Evolutionary conservation across 2,329 filamentous ascomycete species (phyloP), one percentile per base, ranked within the genome.

Genomic region (Mycocentrospora acerina): DNA sequence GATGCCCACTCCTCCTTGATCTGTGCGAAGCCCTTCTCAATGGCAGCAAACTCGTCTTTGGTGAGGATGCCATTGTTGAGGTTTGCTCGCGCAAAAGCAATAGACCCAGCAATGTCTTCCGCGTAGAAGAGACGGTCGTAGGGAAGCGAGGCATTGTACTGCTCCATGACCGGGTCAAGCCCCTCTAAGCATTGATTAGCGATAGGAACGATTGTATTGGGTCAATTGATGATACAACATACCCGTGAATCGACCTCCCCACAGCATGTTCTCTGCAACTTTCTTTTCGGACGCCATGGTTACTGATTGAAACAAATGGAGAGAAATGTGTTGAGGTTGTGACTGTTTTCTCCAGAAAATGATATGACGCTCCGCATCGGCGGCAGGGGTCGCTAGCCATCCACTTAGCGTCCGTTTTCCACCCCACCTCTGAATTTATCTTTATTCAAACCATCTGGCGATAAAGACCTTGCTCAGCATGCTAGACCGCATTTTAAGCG

Each of bases 71-170:
- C 83, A 32, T 76, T 77, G 65, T 88, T 87, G 52, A 75, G 74
- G 70, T 94, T 94, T 42, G 88, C 88, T 40, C 86, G 77, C 37
- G 88, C 88, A 64, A 87, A 94, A 10, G 88, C 88, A 51, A 94
- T 86, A 42, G 79, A 84, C 52, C 88, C 89, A 9, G 79, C 77
- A 55, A 94, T 90, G 58, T 94, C 88, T 65, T 93, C 80, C 44
- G 82, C 81, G 72, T 88, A 88, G 57, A 95, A 83, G 36, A 77
- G 75, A 51, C 83, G 81, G 69, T 95, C 89, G 69, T 86, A 90
- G 63, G 80, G 81, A 54, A 95, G 85, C 37, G 80, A 85, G 57
- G 84, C 83, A 67, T 95, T 95, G 75, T 91, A 95, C 52, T 85
- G 77, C 45, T 83, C 78, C 88, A 95, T 95, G 35, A 94, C 78